Evolutionary conservation across 768 basidiomycete genomes (phyloP), one percentile per base, ranked within the genome.

Genomic region (Termitomyces sp.): DNA sequence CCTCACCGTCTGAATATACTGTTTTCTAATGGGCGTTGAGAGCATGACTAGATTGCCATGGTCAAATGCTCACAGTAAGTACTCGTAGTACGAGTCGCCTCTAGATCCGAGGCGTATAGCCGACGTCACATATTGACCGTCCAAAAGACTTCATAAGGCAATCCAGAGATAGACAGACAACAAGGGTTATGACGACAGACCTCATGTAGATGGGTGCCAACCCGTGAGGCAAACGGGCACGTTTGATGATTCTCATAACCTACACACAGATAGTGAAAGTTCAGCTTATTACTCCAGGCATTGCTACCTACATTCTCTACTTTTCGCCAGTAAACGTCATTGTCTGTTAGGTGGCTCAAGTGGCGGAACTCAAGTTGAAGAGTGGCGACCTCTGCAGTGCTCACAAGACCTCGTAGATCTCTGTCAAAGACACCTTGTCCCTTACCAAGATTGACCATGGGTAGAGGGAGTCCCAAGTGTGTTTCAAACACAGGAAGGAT

Each of bases 81-180:
- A 94, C 69, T 96, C 95, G 66, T 97, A 98, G 72, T 86, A 98
- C 2, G 91, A 94, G 68, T 98, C 95, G 30, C 88, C 95, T 42
- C 94, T 80, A 34, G 94, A 94, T 27, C 95, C 95, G 21, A 98
- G 80, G 12, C 94, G 85, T 59, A 98, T 89, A 17, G 88, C 81
- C 12, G 89, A 85, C 25, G 82, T 72, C 19, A 84, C 68, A 58
- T 75, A 82, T 56, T 72, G 64, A 5, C 79, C 80, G 12, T 68
- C 64, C 2, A 73, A 69, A 17, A 73, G 61, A 58, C 78, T 78
- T 62, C 5, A 34, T 34, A 9, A 7, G 42, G 11, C 4, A 10
- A 9, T 7, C 40, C 25, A 52, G 54, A 55, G 35, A 21, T 37
- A 11, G 19, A 30, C 17, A 52, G 21, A 34, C 37, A 34, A 48